A percentile compares a stretch with the other conserved stretches of the same genome.
These are phyloP conservation scores for Linnemannia schmuckeri DNA, from an alignment of 192 early-diverging fungal genomes.

Conservation along the genomic window DNA sequence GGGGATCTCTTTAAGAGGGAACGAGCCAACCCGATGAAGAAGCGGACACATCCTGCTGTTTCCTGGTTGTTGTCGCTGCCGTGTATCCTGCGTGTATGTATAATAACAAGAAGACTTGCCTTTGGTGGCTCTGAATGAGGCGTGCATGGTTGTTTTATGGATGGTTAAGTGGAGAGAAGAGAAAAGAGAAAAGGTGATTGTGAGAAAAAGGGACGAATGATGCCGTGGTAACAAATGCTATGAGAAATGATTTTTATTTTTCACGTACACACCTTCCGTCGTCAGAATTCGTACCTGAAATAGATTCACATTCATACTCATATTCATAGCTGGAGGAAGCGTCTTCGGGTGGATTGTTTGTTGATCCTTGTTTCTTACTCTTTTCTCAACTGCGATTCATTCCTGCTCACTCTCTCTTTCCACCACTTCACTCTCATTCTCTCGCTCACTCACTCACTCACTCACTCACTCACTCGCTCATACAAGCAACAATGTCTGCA, in stretches of 20 bases:
- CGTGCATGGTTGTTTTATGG: conserved; percentile 28
- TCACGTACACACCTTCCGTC: neutral
- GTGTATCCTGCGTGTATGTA: no score
- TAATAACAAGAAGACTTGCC: conserved; percentile 30
- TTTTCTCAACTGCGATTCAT: neutral
- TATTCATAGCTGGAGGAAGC: neutral
- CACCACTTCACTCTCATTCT: no score
- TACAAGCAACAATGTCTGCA: neutral
- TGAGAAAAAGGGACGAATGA: neutral
- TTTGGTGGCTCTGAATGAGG: conserved; percentile 47
- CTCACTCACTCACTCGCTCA: neutral
- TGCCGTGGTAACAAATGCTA: neutral
- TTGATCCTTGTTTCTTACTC: neutral
- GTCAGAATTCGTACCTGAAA: neutral
- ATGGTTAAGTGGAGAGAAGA: conserved; percentile 5
- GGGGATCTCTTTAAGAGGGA: conserved; percentile 10
- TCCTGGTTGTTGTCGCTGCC: neutral
- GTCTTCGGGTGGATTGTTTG: neutral
- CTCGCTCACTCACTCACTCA: neutral
- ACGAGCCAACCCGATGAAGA: neutral
- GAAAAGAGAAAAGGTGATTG: neutral
- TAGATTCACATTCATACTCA: neutral
- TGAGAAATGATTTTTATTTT: neutral
- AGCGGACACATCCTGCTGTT: neutral
- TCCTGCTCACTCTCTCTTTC: neutral